Conservation (phyloP, 139 green algal genomes). For the Picochlorum sp. region DNA sequence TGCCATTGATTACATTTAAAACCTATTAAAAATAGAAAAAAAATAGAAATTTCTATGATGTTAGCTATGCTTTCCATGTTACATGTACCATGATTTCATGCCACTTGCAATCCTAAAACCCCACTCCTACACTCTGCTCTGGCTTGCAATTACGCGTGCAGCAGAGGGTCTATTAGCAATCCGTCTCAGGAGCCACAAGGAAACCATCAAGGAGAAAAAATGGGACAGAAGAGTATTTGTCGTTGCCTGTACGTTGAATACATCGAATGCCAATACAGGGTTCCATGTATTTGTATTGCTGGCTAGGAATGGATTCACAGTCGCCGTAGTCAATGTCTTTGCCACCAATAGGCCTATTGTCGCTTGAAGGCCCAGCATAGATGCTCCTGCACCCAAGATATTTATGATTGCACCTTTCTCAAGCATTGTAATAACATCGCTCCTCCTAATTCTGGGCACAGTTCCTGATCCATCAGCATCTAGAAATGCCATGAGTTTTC, state of each 20-base stretch:
- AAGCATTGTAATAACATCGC: slow-evolving; percentile 48
- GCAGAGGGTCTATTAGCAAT: slow-evolving; percentile 25
- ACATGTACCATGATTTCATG: no score
- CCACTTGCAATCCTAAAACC: no score
- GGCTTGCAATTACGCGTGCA: background rate
- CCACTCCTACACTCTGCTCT: no score
- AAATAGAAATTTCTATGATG: background rate
- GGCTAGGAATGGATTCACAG: slow-evolving; percentile 78
- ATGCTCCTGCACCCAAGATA: slow-evolving; percentile 50
- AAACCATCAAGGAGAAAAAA: slow-evolving; percentile 70
- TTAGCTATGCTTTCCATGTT: background rate
- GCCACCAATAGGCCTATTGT: slow-evolving; percentile 89
- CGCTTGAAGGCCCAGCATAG: slow-evolving; percentile 60
- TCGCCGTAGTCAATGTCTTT: slow-evolving; percentile 89
- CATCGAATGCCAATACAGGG: slow-evolving; percentile 94
- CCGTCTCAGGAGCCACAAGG: slow-evolving; percentile 68
- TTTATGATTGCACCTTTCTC: slow-evolving; percentile 67
- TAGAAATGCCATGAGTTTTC: slow-evolving; percentile 55
- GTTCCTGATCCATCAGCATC: slow-evolving; percentile 20
- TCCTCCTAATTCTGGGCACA: slow-evolving; percentile 35
- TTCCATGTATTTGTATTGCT: slow-evolving; percentile 59
- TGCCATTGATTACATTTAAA: no score
- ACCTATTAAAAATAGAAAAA: no score
- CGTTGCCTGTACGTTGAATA: slow-evolving; percentile 95
- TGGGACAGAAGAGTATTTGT: slow-evolving; percentile 87